These are phyloP conservation scores for Inonotus obliquus DNA, from an alignment of 1,284 basidiomycete species.

Conservation along the genomic window DNA sequence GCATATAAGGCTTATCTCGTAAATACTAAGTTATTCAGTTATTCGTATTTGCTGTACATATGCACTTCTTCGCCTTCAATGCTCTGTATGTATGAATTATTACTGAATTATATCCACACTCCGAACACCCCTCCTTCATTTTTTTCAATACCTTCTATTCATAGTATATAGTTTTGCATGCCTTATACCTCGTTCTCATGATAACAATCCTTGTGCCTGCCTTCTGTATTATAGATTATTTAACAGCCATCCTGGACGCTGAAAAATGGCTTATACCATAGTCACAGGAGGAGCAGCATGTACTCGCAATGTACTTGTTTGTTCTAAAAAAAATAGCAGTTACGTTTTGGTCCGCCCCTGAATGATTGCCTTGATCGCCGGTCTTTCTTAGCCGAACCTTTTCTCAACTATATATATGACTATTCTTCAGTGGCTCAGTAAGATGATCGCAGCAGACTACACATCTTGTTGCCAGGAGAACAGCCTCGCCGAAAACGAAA, in stretches of 20 bases:
- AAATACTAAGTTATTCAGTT: not conserved
- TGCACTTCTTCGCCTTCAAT: not conserved
- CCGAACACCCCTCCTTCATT: not conserved
- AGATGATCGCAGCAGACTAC: too few relatives aligned
- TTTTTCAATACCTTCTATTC: not conserved
- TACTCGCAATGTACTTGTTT: not conserved
- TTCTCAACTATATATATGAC: not conserved
- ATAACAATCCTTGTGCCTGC: not conserved
- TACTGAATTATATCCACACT: conserved; percentile 6
- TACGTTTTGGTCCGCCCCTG: too few relatives aligned
- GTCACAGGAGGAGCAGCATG: not conserved
- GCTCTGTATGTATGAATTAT: conserved; percentile 10
- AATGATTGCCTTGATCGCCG: too few relatives aligned
- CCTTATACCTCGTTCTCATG: not conserved
- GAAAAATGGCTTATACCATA: conserved; percentile 10
- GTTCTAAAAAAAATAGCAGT: not conserved
- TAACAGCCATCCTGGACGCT: conserved; percentile 7
- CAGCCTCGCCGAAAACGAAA: too few relatives aligned
- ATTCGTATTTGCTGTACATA: not conserved
- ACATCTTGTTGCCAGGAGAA: too few relatives aligned
- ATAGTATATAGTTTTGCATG: not conserved
- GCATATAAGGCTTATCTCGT: conserved; percentile 7
- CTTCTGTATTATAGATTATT: conserved; percentile 18
- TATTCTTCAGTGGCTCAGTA: too few relatives aligned
- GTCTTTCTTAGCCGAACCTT: too few relatives aligned